phyloP scores from a whole-genome alignment of 225 moss, liverwort and hornwort genomes.

The Marchantia paleacea region DNA sequence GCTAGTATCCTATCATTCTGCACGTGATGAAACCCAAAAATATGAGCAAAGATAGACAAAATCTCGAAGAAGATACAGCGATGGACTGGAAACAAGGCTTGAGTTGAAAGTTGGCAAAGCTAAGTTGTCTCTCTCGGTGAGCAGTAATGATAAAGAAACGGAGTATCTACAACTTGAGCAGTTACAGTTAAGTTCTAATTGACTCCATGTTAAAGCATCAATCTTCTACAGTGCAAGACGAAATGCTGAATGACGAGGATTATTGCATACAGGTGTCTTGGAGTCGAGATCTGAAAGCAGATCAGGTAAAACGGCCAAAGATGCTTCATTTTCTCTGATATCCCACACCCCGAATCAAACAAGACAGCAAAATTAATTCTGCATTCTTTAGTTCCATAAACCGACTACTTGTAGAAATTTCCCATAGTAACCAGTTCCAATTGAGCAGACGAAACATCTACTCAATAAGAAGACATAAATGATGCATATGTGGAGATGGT shows the following conservation, averaged over 20 bases:
- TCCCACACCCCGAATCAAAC: background rate
- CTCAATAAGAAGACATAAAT: background rate
- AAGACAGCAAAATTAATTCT: background rate
- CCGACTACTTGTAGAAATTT: background rate
- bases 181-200: background rate
- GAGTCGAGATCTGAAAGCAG: constrained; percentile 82
- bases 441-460: background rate
- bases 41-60: background rate
- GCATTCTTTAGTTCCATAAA: background rate
- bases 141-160: too few species aligned
- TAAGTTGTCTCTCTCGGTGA: too few species aligned
- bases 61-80: too few species aligned
- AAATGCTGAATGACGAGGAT: background rate
- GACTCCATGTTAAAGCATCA: too few species aligned
- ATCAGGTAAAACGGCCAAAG: constrained; percentile 84
- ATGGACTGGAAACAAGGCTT: too few species aligned
- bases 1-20: constrained; percentile 68
- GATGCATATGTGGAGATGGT: background rate
- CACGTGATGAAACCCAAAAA: background rate
- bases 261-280: constrained; percentile 44
- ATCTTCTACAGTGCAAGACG: background rate
- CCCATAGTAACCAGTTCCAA: background rate
- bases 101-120: too few species aligned
- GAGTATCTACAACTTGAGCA: background rate
- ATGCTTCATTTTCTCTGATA: constrained; percentile 86